Conservation (phyloP, 495 filamentous ascomycete genomes). For the Podospora pseudocomata region DNA sequence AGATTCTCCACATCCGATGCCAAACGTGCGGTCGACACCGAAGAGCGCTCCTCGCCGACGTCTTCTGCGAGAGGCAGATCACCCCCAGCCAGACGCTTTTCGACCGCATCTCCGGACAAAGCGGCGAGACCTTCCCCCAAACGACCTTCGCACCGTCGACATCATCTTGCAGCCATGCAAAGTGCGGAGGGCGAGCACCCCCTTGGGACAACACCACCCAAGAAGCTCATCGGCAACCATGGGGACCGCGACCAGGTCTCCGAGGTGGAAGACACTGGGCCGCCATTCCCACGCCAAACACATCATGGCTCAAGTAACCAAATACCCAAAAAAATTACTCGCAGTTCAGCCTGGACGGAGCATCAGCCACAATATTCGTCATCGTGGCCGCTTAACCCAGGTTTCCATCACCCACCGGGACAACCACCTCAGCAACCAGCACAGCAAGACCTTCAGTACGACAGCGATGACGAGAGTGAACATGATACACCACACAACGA, state of each 20-base stretch:
- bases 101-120: constrained; percentile 10
- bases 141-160: not conserved
- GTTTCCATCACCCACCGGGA: constrained; percentile 2
- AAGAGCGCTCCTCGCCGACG: constrained; percentile 11
- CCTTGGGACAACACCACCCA: not conserved
- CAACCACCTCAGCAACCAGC: not conserved
- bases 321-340: constrained; percentile 2
- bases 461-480: constrained; percentile 23
- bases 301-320: not conserved
- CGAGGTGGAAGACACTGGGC: constrained; percentile 1
- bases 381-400: constrained; percentile 23
- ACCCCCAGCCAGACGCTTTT: constrained; percentile 17
- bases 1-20: constrained; percentile 23
- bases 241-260: not conserved
- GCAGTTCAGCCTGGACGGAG: constrained; percentile 19
- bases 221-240: not conserved
- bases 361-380: constrained; percentile 21
- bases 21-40: constrained; percentile 13
- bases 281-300: constrained; percentile 1
- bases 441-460: constrained; percentile 1
- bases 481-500: constrained; percentile 10
- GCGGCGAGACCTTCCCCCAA: constrained; percentile 13
- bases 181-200: constrained; percentile 5
- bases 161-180: not conserved
- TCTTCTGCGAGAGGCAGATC: constrained; percentile 21